Evolutionary conservation across 148 eudicot genomes (phyloP).

Genomic region (Silene conica): DNA sequence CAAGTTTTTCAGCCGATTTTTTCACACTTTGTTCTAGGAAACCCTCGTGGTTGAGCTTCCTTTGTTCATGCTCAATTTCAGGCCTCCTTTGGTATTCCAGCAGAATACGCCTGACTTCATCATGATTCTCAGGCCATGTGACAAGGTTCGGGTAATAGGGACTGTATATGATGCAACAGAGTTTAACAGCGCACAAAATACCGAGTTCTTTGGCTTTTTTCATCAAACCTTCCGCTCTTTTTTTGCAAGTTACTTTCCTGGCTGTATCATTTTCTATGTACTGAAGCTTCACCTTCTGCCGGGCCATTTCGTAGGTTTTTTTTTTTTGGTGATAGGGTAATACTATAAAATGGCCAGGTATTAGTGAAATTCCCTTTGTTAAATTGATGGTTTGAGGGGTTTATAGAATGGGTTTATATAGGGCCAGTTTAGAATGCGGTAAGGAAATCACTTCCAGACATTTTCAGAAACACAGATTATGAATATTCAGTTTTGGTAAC

Average conservation of each 20-base stretch:
- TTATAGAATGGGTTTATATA: too few species aligned
- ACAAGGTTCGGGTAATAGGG: neutral
- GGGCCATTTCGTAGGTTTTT: slow-evolving; percentile 7
- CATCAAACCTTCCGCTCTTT: slow-evolving; percentile 14
- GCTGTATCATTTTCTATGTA: slow-evolving; percentile 12
- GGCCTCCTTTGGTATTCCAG: neutral
- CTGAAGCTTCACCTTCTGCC: slow-evolving; percentile 18
- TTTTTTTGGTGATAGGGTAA: neutral
- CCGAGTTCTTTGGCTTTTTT: slow-evolving; percentile 12
- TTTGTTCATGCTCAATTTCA: neutral
- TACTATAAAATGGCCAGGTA: neutral
- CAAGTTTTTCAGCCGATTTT: neutral
- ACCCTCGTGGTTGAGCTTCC: neutral
- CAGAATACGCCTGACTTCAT: neutral
- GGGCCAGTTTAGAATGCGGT: too few species aligned
- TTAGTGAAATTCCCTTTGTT: neutral
- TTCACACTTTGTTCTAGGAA: neutral
- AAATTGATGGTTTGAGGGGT: neutral
- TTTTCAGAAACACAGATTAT: too few species aligned
- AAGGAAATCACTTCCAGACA: too few species aligned
- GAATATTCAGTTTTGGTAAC: too few species aligned
- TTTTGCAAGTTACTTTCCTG: slow-evolving; percentile 16
- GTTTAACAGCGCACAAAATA: neutral
- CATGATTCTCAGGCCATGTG: neutral
- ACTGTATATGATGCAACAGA: neutral